Conservation (phyloP, 129 eudicot species). For the Daucus carota region DH1_v3.0 NC_030382.2:29965501-29966000, state of each 20-base stretch:
- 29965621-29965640: background rate
- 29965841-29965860: conserved; percentile 48
- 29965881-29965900: conserved; percentile 68
- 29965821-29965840: conserved; percentile 13
- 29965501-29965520: conserved; percentile 36
- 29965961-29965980: conserved; percentile 59
- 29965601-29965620: conserved; percentile 53
- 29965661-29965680: background rate
- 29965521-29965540: conserved; percentile 48
- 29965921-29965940: conserved; percentile 32
- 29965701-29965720: conserved; percentile 31
- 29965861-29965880: conserved; percentile 85
- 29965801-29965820: background rate
- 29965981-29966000: conserved; percentile 57
- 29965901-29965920: conserved; percentile 37
- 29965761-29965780: conserved; percentile 73
- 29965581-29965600: conserved; percentile 76
- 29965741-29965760: conserved; percentile 50
- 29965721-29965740: conserved; percentile 35
- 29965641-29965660: background rate
- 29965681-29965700: conserved; percentile 34
- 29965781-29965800: conserved; percentile 57
- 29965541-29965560: conserved; percentile 75
- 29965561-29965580: conserved; percentile 71
- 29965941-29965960: conserved; percentile 72